Percentiles rank a stretch among this genome's conserved stretches.
phyloP scores from a whole-genome alignment of 31 red algal genomes.

The Pterothamnion heteromorphum region DNA sequence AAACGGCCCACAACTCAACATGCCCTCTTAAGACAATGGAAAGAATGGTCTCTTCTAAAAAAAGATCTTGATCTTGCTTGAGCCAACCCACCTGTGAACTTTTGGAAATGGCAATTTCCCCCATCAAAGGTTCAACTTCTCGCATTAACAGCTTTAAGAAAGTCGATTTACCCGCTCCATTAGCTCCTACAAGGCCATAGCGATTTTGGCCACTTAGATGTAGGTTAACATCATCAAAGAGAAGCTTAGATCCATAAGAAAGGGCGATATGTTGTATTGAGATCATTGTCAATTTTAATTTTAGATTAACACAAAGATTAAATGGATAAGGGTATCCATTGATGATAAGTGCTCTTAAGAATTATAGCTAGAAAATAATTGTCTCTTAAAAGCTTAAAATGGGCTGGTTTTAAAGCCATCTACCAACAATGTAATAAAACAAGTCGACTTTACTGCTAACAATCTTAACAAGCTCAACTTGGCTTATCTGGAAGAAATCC shows the following conservation, averaged over 20 bases:
- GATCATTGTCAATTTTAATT: background rate
- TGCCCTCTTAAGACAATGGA: background rate
- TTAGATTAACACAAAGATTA: background rate
- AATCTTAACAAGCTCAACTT: too few species aligned
- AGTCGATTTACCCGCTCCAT: constrained; percentile 88
- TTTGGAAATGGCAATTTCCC: constrained; percentile 71
- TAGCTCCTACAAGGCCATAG: constrained; percentile 78
- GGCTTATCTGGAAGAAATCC: too few species aligned
- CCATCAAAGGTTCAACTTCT: constrained; percentile 92
- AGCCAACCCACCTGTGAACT: constrained; percentile 65
- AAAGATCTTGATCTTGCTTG: constrained; percentile 65
- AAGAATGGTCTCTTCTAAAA: constrained; percentile 78
- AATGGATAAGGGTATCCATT: too few species aligned
- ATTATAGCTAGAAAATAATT: too few species aligned
- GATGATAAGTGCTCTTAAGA: too few species aligned
- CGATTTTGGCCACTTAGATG: constrained; percentile 71
- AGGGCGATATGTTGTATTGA: constrained; percentile 43
- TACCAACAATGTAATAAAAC: too few species aligned
- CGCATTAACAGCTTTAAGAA: constrained; percentile 84
- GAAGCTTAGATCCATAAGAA: constrained; percentile 74
- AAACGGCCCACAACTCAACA: background rate
- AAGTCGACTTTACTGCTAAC: too few species aligned
- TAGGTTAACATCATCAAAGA: constrained; percentile 78
- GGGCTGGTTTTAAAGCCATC: too few species aligned
- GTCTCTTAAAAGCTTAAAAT: too few species aligned